These are phyloP conservation scores for Nepenthes mirabilis DNA, from an alignment of 148 eudicot genomes.

Conservation along the genomic window DNA sequence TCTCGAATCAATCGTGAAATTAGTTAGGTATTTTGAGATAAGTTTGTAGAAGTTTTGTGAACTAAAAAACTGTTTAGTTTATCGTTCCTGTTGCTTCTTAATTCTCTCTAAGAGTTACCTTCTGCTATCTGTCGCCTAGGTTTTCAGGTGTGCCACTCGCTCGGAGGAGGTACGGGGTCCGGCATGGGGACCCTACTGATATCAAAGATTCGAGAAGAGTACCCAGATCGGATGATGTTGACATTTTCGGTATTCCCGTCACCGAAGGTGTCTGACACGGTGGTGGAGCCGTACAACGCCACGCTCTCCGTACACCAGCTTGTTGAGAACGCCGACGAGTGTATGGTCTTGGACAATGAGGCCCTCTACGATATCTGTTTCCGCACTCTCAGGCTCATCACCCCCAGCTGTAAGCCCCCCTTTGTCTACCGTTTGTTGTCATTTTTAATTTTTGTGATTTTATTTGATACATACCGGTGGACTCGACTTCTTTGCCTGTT, in stretches of 20 bases:
- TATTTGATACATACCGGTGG: too few species aligned
- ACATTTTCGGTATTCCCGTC: slow-evolving; percentile 8
- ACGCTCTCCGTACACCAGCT: slow-evolving; percentile 9
- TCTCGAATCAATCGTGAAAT: too few species aligned
- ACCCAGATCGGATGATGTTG: slow-evolving; percentile 8
- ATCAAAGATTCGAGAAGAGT: slow-evolving; percentile 9
- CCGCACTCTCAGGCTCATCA: slow-evolving; percentile 7
- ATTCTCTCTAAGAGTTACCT: too few species aligned
- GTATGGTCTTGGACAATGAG: slow-evolving; percentile 8
- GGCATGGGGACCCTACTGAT: slow-evolving; percentile 11
- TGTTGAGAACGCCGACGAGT: slow-evolving; percentile 7
- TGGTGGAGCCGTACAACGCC: slow-evolving; percentile 8
- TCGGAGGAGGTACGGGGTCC: slow-evolving; percentile 8
- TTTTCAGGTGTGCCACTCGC: slow-evolving; percentile 8
- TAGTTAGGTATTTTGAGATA: too few species aligned
- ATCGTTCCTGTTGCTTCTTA: too few species aligned
- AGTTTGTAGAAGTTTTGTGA: too few species aligned
- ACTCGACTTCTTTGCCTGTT: too few species aligned
- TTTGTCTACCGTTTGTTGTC: neutral
- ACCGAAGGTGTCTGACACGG: slow-evolving; percentile 5
- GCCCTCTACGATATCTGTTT: slow-evolving; percentile 9
- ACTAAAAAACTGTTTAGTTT: too few species aligned
- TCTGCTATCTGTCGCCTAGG: neutral
- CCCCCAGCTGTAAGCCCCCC: slow-evolving; percentile 6
- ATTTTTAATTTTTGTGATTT: too few species aligned